These are phyloP conservation scores for Gracilaria gracilis DNA, from an alignment of 23 red algal species.

Conservation along the genomic window DNA sequence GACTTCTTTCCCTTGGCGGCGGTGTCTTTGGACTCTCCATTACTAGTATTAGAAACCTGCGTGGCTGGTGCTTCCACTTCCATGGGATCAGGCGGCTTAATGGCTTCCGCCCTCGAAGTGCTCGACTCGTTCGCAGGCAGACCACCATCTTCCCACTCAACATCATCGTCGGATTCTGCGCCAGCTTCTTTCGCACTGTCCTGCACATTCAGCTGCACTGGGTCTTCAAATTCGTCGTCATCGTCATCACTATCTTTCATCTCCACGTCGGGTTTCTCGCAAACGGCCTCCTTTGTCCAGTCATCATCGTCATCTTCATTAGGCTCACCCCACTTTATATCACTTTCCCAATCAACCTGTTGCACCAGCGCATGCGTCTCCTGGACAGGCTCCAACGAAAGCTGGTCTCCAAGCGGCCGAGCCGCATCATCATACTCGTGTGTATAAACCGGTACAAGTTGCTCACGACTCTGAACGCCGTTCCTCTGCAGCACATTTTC, in stretches of 20 bases:
- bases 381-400: slow-evolving; percentile 1
- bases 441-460: background rate
- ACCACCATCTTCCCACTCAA: slow-evolving; percentile 76
- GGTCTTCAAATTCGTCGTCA: slow-evolving; percentile 70
- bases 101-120: background rate
- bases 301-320: slow-evolving; percentile 58
- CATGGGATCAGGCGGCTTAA: background rate
- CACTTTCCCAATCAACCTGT: slow-evolving; percentile 82
- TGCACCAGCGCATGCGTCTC: slow-evolving; percentile 53
- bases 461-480: background rate
- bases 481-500: slow-evolving; percentile 31
- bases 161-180: slow-evolving; percentile 63
- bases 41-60: slow-evolving; percentile 1
- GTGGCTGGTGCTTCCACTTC: slow-evolving; percentile 8
- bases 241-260: slow-evolving; percentile 54
- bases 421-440: slow-evolving; percentile 40
- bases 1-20: background rate
- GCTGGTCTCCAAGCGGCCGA: slow-evolving; percentile 19
- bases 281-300: background rate
- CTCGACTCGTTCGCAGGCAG: slow-evolving; percentile 3
- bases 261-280: slow-evolving; percentile 2
- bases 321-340: slow-evolving; percentile 80
- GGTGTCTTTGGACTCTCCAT: background rate
- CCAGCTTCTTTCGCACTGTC: slow-evolving; percentile 6
- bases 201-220: slow-evolving; percentile 51